These are phyloP conservation scores for Theobroma grandiflorum DNA, from an alignment of 441 rosid species.

Conservation along the genomic window DNA sequence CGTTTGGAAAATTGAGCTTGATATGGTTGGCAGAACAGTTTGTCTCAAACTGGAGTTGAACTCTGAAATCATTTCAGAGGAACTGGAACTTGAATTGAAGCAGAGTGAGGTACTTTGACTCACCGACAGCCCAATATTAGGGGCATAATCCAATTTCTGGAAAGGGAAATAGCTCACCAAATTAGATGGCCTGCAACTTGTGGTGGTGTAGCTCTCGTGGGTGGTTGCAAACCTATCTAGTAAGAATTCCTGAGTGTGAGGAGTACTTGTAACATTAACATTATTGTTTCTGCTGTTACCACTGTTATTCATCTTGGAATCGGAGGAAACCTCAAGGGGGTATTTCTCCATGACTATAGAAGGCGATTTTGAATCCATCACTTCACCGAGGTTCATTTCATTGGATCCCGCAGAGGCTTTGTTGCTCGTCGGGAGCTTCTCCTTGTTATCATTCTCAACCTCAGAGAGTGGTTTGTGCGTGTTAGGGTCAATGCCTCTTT, in stretches of 20 bases:
- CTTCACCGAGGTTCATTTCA: slow-evolving; percentile 24
- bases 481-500: slow-evolving; percentile 79
- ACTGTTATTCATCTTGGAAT: slow-evolving; percentile 25
- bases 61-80: slow-evolving; percentile 41
- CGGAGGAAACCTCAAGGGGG: slow-evolving; percentile 36
- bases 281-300: slow-evolving; percentile 16
- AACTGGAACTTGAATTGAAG: slow-evolving; percentile 47
- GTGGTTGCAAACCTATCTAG: slow-evolving; percentile 42
- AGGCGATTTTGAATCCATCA: slow-evolving; percentile 21
- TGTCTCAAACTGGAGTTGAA: slow-evolving; percentile 38
- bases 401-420: slow-evolving; percentile 34
- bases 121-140: slow-evolving; percentile 43
- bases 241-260: slow-evolving; percentile 55
- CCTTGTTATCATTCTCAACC: slow-evolving; percentile 44
- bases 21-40: slow-evolving; percentile 35
- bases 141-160: slow-evolving; percentile 57
- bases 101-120: slow-evolving; percentile 41
- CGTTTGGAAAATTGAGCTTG: slow-evolving; percentile 50
- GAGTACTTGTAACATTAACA: slow-evolving; percentile 23
- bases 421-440: slow-evolving; percentile 35
- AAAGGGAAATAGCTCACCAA: slow-evolving; percentile 49
- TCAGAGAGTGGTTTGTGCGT: slow-evolving; percentile 75
- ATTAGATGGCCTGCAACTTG: slow-evolving; percentile 48
- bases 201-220: slow-evolving; percentile 32
- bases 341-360: background rate